Conservation (phyloP, 768 basidiomycete species). For the Suillus alpinus region DNA sequence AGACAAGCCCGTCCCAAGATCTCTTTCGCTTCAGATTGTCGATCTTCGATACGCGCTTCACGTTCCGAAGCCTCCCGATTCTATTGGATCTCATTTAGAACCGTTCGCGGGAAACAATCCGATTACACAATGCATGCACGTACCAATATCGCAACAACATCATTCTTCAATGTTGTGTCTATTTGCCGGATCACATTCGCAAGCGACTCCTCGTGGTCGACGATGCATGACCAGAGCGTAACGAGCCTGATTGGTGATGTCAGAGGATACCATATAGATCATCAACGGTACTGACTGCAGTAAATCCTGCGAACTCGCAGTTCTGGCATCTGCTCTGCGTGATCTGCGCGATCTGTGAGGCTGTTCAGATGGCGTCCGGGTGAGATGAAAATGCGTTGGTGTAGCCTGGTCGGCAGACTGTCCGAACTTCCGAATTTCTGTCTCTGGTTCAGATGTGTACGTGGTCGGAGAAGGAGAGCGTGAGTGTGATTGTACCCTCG, state of each 20-base stretch:
- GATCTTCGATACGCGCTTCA: conserved; percentile 49
- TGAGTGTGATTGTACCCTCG: conserved; percentile 23
- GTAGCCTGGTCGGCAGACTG: conserved; percentile 20
- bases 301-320: conserved; percentile 65
- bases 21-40: conserved; percentile 40
- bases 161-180: conserved; percentile 44
- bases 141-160: conserved; percentile 42
- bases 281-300: conserved; percentile 51
- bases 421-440: conserved; percentile 42
- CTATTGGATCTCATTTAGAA: conserved; percentile 38
- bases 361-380: not conserved
- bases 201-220: conserved; percentile 49
- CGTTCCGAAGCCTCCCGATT: conserved; percentile 69
- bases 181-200: conserved; percentile 46
- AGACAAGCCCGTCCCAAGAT: conserved; percentile 43
- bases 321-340: conserved; percentile 35
- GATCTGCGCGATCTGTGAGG: conserved; percentile 18
- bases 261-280: conserved; percentile 1
- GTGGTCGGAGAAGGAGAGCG: conserved; percentile 61
- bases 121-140: conserved; percentile 18
- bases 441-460: conserved; percentile 74
- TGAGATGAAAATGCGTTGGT: not conserved
- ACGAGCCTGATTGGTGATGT: conserved; percentile 41
- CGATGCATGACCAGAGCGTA: conserved; percentile 49
- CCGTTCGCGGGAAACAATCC: conserved; percentile 24